These are phyloP conservation scores for Podospora appendiculata DNA, from an alignment of 495 filamentous ascomycete species.

Conservation along the genomic window DNA sequence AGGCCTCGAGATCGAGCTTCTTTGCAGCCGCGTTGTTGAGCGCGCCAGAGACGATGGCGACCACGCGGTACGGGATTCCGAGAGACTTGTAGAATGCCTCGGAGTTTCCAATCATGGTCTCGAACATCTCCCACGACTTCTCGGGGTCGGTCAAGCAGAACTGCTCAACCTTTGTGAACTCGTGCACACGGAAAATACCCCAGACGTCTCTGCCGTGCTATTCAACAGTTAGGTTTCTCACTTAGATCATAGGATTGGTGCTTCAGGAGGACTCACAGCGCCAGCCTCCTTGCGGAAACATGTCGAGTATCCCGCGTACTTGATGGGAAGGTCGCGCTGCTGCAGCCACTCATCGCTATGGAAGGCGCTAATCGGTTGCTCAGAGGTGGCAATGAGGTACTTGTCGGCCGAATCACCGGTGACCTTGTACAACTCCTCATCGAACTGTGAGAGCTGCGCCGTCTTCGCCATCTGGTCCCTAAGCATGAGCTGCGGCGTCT, in stretches of 20 bases:
- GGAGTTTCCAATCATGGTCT: constrained; percentile 80
- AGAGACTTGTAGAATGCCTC: constrained; percentile 95
- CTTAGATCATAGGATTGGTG: not conserved
- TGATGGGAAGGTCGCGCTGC: constrained; percentile 77
- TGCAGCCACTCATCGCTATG: constrained; percentile 92
- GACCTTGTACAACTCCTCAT: constrained; percentile 97
- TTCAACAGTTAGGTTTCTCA: not conserved
- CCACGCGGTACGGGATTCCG: constrained; percentile 78
- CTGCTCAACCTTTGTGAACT: constrained; percentile 97
- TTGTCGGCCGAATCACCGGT: constrained; percentile 80
- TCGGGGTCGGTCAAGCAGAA: constrained; percentile 92
- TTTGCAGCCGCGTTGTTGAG: constrained; percentile 77
- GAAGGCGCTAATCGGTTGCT: constrained; percentile 88
- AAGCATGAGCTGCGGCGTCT: constrained; percentile 94
- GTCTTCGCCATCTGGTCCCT: constrained; percentile 98
- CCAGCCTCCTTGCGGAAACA: constrained; percentile 96
- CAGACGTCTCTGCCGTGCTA: constrained; percentile 88
- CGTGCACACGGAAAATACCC: constrained; percentile 97
- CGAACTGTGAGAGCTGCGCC: constrained; percentile 93
- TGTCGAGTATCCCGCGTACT: constrained; percentile 83
- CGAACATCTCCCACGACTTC: constrained; percentile 88
- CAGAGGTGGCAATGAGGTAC: constrained; percentile 94
- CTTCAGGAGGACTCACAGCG: constrained; percentile 10
- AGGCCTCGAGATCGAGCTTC: constrained; percentile 95
- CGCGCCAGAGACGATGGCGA: constrained; percentile 90